These are phyloP conservation scores for Tanacetum coccineum DNA, from an alignment of 129 eudicot species.

Conservation along the genomic window DNA sequence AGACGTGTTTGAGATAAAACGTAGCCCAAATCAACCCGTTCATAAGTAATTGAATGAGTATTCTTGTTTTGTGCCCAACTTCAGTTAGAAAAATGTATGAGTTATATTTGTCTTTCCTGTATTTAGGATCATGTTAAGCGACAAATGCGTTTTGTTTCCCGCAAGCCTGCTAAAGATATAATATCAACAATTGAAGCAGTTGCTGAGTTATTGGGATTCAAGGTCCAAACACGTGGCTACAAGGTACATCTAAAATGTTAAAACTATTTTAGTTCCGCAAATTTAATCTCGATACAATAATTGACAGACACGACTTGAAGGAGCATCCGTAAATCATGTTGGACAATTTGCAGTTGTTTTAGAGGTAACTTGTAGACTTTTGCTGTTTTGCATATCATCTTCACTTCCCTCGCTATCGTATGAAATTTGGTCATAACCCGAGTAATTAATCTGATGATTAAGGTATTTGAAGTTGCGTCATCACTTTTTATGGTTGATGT, in stretches of 20 bases:
- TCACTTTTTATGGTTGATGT: too few species aligned
- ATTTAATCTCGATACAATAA: neutral
- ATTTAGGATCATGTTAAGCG: too few species aligned
- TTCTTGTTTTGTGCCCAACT: too few species aligned
- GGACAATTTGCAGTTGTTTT: conserved; percentile 70
- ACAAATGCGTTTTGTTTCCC: too few species aligned
- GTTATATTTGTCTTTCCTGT: too few species aligned
- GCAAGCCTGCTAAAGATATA: conserved; percentile 68
- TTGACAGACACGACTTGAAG: conserved; percentile 69
- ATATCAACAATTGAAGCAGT: conserved; percentile 58
- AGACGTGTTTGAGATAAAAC: too few species aligned
- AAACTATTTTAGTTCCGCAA: too few species aligned
- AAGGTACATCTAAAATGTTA: conserved; percentile 71
- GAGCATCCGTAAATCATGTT: conserved; percentile 44
- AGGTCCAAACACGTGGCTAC: too few species aligned
- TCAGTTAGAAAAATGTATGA: too few species aligned
- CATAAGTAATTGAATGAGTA: neutral
- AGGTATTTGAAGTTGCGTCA: too few species aligned
- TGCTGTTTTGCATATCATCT: too few species aligned
- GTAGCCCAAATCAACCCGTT: neutral
- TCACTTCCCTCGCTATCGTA: too few species aligned
- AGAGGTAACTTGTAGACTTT: conserved; percentile 44
- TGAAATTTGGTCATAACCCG: neutral
- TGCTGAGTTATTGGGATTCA: conserved; percentile 74
- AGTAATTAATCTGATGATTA: neutral